phyloP scores from a whole-genome alignment of 768 basidiomycete genomes.

The Mycena indigotica region DNA sequence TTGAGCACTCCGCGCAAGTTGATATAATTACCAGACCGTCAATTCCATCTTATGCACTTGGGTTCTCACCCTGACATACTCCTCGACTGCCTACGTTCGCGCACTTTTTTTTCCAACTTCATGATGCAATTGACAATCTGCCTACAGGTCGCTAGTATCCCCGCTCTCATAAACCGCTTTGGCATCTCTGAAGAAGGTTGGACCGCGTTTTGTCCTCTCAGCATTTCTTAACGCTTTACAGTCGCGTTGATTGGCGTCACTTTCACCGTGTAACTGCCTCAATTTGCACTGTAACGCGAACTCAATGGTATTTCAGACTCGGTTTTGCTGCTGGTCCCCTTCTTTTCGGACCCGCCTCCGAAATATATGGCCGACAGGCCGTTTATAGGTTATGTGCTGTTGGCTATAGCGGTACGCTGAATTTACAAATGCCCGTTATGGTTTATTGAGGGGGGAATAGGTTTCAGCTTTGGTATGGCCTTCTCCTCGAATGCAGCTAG shows the following conservation, averaged over 20 bases:
- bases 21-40: constrained; percentile 2
- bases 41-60: constrained; percentile 14
- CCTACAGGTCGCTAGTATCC: constrained; percentile 15
- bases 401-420: constrained; percentile 14
- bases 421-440: not conserved
- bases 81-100: constrained; percentile 17
- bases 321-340: constrained; percentile 22
- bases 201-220: not conserved
- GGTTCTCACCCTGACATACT: constrained; percentile 19
- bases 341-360: constrained; percentile 27
- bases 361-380: constrained; percentile 25
- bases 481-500: constrained; percentile 12
- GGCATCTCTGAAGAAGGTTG: constrained; percentile 10
- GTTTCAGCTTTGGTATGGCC: constrained; percentile 17
- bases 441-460: not conserved
- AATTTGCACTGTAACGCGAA: too few species aligned
- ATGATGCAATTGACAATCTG: not conserved
- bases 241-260: constrained; percentile 5
- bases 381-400: constrained; percentile 9
- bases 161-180: not conserved
- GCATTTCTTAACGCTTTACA: not conserved
- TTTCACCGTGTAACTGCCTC: constrained; percentile 2
- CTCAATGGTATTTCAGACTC: not conserved
- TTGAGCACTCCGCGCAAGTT: not conserved
- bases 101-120: not conserved